phyloP scores from a whole-genome alignment of 2,329 filamentous ascomycete species.

The Aspergillus neotritici region DNA sequence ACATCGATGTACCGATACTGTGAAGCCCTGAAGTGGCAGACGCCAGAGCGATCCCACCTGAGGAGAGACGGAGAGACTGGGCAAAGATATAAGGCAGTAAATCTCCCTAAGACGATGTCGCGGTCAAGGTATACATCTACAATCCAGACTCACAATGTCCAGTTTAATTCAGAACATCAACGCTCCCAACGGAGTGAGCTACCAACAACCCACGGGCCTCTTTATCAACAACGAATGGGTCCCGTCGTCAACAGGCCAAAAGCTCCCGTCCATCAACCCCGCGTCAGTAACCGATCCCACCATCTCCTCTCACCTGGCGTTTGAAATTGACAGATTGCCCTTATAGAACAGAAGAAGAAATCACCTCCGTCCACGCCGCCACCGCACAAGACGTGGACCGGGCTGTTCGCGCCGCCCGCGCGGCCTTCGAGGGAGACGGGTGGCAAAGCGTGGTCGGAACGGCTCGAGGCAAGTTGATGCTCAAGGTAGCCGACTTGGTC shows the following conservation, averaged over 20 bases:
- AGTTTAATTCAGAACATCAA: no score
- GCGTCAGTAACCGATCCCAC: background rate
- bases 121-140: no score
- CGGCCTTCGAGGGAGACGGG: constrained; percentile 9
- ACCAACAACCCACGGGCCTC: constrained; percentile 16
- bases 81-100: no score
- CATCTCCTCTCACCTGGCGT: no score
- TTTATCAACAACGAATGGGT: constrained; percentile 26
- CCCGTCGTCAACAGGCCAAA: constrained; percentile 15
- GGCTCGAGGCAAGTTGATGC: constrained; percentile 15
- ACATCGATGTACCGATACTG: no score
- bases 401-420: constrained; percentile 18
- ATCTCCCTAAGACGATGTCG: no score
- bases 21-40: no score
- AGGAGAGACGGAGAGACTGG: no score
- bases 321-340: no score
- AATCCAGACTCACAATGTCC: no score
- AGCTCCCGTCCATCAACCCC: constrained; percentile 21
- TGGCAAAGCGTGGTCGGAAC: constrained; percentile 20
- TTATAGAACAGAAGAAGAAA: constrained; percentile 11
- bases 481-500: constrained; percentile 24
- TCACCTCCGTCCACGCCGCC: constrained; percentile 21
- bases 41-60: no score
- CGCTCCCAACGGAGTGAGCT: no score
- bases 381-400: constrained; percentile 20